Base-by-base conservation (phyloP, 495 filamentous ascomycete species). In the Podospora appendiculata region DNA sequence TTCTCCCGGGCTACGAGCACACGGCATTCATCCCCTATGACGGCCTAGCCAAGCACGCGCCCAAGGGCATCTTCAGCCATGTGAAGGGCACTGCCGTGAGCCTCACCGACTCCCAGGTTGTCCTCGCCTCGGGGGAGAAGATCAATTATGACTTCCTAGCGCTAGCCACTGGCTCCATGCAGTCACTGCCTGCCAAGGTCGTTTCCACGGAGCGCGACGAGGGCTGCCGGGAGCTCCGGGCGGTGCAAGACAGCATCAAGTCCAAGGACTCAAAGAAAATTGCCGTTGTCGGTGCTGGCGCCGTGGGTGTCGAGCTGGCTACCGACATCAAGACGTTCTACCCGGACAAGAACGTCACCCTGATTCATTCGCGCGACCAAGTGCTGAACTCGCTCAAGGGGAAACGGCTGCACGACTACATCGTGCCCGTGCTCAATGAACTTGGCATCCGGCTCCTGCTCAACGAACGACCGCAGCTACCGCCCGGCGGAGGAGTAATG, bases 251-350 rank as follows among this genome's bases (percentile, higher is more conserved):
- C 1, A 32, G 47, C 33, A 71, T 78, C 17, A 47, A 56, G n/a
- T 47, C 58, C 8, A 13, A 10, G 36, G 36, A 13, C 36, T 60
- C 76, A 2, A 58, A 69, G 19, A 73, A 71, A 0, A 72, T 85
- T 47, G 66, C 78, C 6, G 71, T 86, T 16, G 73, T 83, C 1
- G 82, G 82, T 3, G 82, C 79, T 1, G 82, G 82, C 1, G 78
- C 82, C 5, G 80, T 82, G 0, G 82, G 82, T 1, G 73, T 85
- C 0, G 77, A 86, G 63, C 64, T 83, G 59, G 80, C 80, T 0
- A 72, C 75, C 5, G 82, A 86, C 57, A 65, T 82, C 41, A 84
- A 83, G 65, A 73, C 71, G 16, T 66, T 68, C 16, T 82, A 79
- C 51, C 79, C 77, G 0, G 76, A 79, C 0, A 84, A 84, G 64